These are phyloP conservation scores for Podospora bellae-mahoneyi DNA, from an alignment of 495 filamentous ascomycete genomes.

Conservation along the genomic window DNA sequence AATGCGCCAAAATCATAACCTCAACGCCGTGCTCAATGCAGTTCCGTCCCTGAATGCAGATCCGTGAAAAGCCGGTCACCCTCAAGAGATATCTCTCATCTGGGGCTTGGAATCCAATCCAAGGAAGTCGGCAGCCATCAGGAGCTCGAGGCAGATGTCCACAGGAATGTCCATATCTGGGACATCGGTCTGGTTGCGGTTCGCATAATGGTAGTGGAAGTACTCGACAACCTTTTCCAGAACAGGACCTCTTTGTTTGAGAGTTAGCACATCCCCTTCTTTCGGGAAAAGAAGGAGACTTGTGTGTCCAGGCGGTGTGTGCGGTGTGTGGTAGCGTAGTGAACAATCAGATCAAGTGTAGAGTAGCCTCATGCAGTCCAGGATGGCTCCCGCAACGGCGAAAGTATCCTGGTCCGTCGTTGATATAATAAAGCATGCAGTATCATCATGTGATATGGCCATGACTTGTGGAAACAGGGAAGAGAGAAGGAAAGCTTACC, in stretches of 20 bases:
- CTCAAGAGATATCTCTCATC: constrained; percentile 1
- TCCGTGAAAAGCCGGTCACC: background rate
- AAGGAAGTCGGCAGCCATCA: constrained; percentile 86
- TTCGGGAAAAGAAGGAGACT: background rate
- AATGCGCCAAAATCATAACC: background rate
- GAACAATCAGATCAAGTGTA: constrained; percentile 60
- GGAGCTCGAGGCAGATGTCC: constrained; percentile 82
- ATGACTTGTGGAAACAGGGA: constrained; percentile 5
- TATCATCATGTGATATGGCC: constrained; percentile 38
- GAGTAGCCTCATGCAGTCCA: constrained; percentile 47
- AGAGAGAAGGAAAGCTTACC: constrained; percentile 47
- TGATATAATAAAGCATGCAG: constrained; percentile 40
- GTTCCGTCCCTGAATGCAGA: background rate
- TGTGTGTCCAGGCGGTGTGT: background rate
- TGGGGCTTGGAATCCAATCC: constrained; percentile 38
- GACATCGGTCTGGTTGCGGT: constrained; percentile 70
- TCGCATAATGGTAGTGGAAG: constrained; percentile 82
- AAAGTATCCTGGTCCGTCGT: constrained; percentile 33
- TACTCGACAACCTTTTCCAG: constrained; percentile 92
- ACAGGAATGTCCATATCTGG: constrained; percentile 88
- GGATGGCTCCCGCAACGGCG: background rate
- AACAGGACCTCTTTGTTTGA: constrained; percentile 60
- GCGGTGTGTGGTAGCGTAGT: constrained; percentile 8
- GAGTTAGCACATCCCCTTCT: constrained; percentile 9
- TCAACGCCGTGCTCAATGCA: background rate